Conservation (phyloP, 495 filamentous ascomycete species). For the Haplographium delicatum region DNA sequence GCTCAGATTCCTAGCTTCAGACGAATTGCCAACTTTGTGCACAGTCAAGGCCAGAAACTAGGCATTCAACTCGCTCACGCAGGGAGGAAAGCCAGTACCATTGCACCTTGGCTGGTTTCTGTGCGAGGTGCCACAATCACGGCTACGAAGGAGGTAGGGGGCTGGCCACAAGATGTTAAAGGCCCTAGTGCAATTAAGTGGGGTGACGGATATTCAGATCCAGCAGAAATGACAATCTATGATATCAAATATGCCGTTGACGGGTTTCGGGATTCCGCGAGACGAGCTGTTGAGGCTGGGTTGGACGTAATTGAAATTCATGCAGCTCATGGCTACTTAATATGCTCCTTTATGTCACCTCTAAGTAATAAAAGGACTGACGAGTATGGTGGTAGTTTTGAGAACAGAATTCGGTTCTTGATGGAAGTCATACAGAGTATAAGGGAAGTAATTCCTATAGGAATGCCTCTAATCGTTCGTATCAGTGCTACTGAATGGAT, state of each 20-base stretch:
- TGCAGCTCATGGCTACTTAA: conserved; percentile 47
- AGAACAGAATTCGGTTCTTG: conserved; percentile 54
- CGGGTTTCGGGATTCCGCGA: conserved; percentile 48
- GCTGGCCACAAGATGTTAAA: conserved; percentile 57
- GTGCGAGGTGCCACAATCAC: conserved; percentile 40
- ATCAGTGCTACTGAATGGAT: conserved; percentile 37
- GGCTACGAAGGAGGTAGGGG: conserved; percentile 36
- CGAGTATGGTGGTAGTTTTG: conserved; percentile 59
- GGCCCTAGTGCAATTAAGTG: conserved; percentile 52
- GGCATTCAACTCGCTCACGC: conserved; percentile 72
- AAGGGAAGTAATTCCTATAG: conserved; percentile 46
- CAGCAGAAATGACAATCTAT: conserved; percentile 41
- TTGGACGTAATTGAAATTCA: conserved; percentile 50
- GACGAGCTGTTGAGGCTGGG: conserved; percentile 51
- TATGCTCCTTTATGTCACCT: conserved; percentile 50
- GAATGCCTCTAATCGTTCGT: conserved; percentile 50
- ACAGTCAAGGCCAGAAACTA: conserved; percentile 62
- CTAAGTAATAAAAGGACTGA: conserved; percentile 56
- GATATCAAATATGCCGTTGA: conserved; percentile 55
- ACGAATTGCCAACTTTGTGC: conserved; percentile 59
- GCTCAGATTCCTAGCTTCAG: conserved; percentile 59
- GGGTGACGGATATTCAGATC: conserved; percentile 39
- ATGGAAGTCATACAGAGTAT: conserved; percentile 53
- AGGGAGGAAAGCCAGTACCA: conserved; percentile 63
- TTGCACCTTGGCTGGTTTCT: conserved; percentile 66